Conservation (phyloP, 306 rosid genomes). For the Malus orientalis region DNA sequence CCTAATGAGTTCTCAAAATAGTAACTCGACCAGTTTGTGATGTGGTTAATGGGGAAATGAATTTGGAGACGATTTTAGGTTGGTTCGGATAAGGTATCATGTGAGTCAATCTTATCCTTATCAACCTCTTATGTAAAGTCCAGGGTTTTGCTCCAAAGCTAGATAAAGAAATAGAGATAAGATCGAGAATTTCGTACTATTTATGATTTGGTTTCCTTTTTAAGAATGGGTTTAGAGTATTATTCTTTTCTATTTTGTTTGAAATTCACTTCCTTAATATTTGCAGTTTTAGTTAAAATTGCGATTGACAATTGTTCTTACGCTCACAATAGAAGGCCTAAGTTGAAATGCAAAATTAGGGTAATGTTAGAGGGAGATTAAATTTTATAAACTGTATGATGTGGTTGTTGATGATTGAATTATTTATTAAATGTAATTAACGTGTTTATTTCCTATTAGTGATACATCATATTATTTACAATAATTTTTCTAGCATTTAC, state of each 20-base stretch:
- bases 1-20: neutral
- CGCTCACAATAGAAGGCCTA: neutral
- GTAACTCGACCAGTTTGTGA: neutral
- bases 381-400: too few species aligned
- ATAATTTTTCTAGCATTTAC: too few species aligned
- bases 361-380: too few species aligned
- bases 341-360: neutral
- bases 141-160: slow-evolving; percentile 10
- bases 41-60: neutral
- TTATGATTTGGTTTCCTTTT: neutral
- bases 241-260: slow-evolving; percentile 1
- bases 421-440: too few species aligned
- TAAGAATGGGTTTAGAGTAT: neutral
- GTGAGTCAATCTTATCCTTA: slow-evolving; percentile 28
- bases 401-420: too few species aligned
- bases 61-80: neutral
- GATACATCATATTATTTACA: too few species aligned
- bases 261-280: neutral
- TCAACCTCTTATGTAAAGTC: slow-evolving; percentile 3
- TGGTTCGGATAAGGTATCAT: neutral
- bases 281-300: neutral
- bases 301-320: neutral
- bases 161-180: slow-evolving; percentile 11
- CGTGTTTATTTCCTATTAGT: fast-evolving
- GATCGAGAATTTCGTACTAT: neutral